Evolutionary conservation across 768 basidiomycete species (phyloP), one percentile per base, ranked within the genome.

Genomic region (Baorangia bicolor): DNA sequence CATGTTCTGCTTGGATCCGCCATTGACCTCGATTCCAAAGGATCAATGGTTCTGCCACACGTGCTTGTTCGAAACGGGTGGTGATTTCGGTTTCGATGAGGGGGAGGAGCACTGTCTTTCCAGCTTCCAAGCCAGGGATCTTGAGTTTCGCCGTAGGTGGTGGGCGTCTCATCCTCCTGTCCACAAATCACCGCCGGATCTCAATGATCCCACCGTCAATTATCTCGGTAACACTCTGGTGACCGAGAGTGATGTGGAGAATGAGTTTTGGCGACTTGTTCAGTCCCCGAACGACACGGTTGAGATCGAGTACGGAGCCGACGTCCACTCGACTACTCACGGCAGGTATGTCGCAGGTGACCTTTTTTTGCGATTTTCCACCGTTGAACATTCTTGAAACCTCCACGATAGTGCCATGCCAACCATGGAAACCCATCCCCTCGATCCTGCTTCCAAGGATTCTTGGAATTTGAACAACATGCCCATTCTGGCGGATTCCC

Each of bases 261-360:
- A 81, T 45, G 96, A 99, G 72, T 99, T 98, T 65, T 99, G 97
- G 97, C 82, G 94, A 33, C 81, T 99, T 48, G 94, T 98, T 11
- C 90, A 97, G 71, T 90, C 89, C 18, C 82, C 84, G 53, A 77
- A 81, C 40, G 95, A 98, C 69, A 95, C 92, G 0, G 94, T 99
- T 18, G 97, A 99, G 71, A 88, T 98, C 33, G 97, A 99, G 73
- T 99, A 99, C 68, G 97, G 97, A n/a, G 97, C 97, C 2, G 97
- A 99, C 71, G 89, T 99, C 33, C 95, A 98, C 73, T 96, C 94
- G 10, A 95, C 94, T 1, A 96, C 92, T 9, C 94, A 98, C 64
- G 96, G 96, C 73, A 98, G 94, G 94, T 95, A 71, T 57, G 82
- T 67, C 35, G 21, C n/a, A 37, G 43, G 30, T 50, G 58, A 49